These are phyloP conservation scores for Citrus australasica DNA, from an alignment of 345 rosid genomes.

Conservation along the genomic window DNA sequence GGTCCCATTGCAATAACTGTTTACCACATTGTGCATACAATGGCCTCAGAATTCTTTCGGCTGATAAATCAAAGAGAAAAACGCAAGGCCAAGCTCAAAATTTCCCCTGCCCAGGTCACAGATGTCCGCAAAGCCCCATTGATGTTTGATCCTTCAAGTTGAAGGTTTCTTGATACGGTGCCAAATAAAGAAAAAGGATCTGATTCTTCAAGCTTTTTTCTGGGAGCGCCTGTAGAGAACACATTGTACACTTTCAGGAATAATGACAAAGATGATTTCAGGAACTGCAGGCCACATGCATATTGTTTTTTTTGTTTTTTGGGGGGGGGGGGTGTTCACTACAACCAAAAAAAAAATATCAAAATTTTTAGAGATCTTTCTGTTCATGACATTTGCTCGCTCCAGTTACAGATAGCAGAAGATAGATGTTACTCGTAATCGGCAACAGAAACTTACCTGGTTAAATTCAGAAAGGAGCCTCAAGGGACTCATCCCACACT, in stretches of 20 bases:
- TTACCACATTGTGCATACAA: slow-evolving; percentile 9
- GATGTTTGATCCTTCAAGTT: slow-evolving; percentile 7
- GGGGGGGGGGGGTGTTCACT: background rate
- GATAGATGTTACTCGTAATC: background rate
- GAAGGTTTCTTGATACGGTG: slow-evolving; percentile 10
- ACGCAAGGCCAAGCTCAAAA: slow-evolving; percentile 15
- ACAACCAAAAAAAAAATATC: background rate
- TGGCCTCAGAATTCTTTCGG: slow-evolving; percentile 12
- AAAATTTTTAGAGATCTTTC: background rate
- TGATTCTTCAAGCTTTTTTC: slow-evolving; percentile 13
- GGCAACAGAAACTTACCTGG: slow-evolving; percentile 21
- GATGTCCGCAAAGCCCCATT: slow-evolving; percentile 13
- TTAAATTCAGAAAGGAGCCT: slow-evolving; percentile 78
- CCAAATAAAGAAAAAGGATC: slow-evolving; percentile 3
- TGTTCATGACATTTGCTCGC: background rate
- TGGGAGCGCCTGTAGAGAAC: slow-evolving; percentile 13
- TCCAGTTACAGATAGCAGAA: background rate
- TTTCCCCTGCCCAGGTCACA: slow-evolving; percentile 5
- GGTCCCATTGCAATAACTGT: slow-evolving; percentile 3
- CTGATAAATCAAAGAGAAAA: slow-evolving; percentile 2
- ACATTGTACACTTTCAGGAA: background rate
- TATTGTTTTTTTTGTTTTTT: no score
- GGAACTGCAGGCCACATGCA: background rate
- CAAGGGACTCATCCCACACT: slow-evolving; percentile 98
- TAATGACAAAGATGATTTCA: background rate